A percentile compares a stretch with the other conserved stretches of the same genome.
These are phyloP conservation scores for Suillus variegatus DNA, from an alignment of 768 basidiomycete species.

Conservation along the genomic window DNA sequence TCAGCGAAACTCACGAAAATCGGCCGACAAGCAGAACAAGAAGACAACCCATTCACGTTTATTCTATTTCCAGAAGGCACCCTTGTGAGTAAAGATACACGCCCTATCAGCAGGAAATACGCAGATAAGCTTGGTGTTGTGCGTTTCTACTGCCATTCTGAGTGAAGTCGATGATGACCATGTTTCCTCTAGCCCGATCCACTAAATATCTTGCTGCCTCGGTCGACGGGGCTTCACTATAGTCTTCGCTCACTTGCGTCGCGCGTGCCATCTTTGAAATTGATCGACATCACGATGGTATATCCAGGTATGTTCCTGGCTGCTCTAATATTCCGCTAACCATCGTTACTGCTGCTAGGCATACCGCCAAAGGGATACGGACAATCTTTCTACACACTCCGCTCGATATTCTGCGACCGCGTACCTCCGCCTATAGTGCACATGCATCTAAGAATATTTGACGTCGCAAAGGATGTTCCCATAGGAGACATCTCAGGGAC, in stretches of 20 bases:
- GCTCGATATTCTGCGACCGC: conserved; percentile 82
- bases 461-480: conserved; percentile 66
- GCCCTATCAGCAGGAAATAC: conserved; percentile 83
- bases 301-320: conserved; percentile 70
- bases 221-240: conserved; percentile 89
- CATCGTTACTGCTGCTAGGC: conserved; percentile 42
- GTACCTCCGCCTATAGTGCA: conserved; percentile 84
- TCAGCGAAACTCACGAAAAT: conserved; percentile 65
- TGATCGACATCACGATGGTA: conserved; percentile 90
- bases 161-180: conserved; percentile 13
- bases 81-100: conserved; percentile 82
- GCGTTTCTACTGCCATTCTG: conserved; percentile 36
- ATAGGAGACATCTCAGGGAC: conserved; percentile 58
- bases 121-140: conserved; percentile 90
- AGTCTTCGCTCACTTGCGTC: conserved; percentile 80
- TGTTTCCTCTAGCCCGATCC: conserved; percentile 64
- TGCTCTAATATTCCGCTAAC: not conserved
- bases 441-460: conserved; percentile 82
- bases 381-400: conserved; percentile 86
- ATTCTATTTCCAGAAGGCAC: conserved; percentile 97
- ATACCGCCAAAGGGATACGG: conserved; percentile 81
- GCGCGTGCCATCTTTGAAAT: conserved; percentile 69
- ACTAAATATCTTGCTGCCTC: conserved; percentile 79
- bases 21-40: conserved; percentile 65
- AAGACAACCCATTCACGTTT: conserved; percentile 74